Percentiles rank a stretch among this genome's conserved stretches.
Conservation (phyloP, 139 green algal genomes). For the Volvox reticuliferus region DNA sequence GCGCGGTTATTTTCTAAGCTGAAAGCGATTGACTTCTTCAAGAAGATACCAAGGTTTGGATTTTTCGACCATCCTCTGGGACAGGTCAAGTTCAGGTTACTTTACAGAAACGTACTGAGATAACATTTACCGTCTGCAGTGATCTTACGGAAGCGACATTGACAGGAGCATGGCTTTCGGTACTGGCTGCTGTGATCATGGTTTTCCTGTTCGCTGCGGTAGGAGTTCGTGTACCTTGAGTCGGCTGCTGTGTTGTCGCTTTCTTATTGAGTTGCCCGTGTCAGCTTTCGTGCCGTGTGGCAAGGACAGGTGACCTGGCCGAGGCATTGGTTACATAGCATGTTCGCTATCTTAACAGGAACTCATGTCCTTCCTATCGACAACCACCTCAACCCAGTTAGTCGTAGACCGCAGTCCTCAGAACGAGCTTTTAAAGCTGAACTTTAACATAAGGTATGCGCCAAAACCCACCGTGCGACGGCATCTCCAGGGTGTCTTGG, state of each 20-base stretch:
- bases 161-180: conserved; percentile 89
- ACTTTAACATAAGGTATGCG: conserved; percentile 95
- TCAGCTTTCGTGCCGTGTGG: too few relatives aligned
- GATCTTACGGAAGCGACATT: conserved; percentile 96
- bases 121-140: conserved; percentile 62
- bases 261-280: too few relatives aligned
- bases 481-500: too few relatives aligned
- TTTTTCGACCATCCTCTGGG: neutral
- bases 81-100: too few relatives aligned
- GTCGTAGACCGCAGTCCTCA: conserved; percentile 92
- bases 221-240: conserved; percentile 1
- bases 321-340: neutral
- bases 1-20: conserved; percentile 51
- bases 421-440: conserved; percentile 94
- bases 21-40: conserved; percentile 81
- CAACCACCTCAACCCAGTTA: conserved; percentile 79
- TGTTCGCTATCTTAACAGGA: conserved; percentile 78
- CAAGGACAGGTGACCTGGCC: too few relatives aligned
- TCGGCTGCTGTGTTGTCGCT: too few relatives aligned
- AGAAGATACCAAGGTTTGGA: conserved; percentile 67
- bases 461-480: too few relatives aligned
- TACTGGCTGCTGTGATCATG: conserved; percentile 89
- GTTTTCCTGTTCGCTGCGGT: conserved; percentile 87
- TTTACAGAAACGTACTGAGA: neutral
- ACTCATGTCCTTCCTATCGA: conserved; percentile 80